A percentile compares a stretch with the other conserved stretches of the same genome.
Conservation (phyloP, 768 basidiomycete species). For the Cystofilobasidium macerans region DNA sequence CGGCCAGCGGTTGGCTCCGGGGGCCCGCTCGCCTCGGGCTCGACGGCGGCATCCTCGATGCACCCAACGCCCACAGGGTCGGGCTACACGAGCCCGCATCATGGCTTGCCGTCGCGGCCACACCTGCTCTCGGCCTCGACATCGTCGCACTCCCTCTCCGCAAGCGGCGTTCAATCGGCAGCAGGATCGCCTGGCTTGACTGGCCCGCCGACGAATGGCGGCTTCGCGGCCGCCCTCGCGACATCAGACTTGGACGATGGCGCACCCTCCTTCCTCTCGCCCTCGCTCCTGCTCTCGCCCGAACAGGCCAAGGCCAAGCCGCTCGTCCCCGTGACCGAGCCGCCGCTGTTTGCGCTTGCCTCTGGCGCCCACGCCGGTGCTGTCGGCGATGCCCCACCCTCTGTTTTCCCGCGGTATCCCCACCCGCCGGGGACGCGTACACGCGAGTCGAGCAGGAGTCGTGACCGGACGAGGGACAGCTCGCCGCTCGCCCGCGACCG, state of each 20-base stretch:
- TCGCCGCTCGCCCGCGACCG: background rate
- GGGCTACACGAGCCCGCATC: slow-evolving; percentile 1
- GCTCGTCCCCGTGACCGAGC: background rate
- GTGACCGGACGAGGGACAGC: background rate
- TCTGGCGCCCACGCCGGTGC: background rate
- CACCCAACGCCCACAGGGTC: background rate
- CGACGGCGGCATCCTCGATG: background rate
- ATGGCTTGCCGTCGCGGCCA: background rate
- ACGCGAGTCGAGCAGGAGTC: background rate
- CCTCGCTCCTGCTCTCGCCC: slow-evolving; percentile 18
- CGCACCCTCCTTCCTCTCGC: slow-evolving; percentile 21
- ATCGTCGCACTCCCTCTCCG: background rate
- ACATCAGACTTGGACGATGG: background rate
- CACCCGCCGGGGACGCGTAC: slow-evolving; percentile 1
- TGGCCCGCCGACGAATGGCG: background rate
- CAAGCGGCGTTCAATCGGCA: no score
- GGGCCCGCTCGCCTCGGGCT: background rate
- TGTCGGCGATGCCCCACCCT: background rate
- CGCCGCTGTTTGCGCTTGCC: slow-evolving; percentile 1
- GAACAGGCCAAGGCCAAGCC: background rate
- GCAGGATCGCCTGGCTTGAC: background rate
- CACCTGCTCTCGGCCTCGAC: background rate
- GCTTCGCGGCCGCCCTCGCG: background rate
- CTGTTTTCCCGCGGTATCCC: slow-evolving; percentile 1
- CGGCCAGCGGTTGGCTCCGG: background rate